Percentiles rank a stretch among this genome's conserved stretches.
Evolutionary conservation across 768 basidiomycete genomes (phyloP).

Genomic region (Naganishia kalamii): DNA sequence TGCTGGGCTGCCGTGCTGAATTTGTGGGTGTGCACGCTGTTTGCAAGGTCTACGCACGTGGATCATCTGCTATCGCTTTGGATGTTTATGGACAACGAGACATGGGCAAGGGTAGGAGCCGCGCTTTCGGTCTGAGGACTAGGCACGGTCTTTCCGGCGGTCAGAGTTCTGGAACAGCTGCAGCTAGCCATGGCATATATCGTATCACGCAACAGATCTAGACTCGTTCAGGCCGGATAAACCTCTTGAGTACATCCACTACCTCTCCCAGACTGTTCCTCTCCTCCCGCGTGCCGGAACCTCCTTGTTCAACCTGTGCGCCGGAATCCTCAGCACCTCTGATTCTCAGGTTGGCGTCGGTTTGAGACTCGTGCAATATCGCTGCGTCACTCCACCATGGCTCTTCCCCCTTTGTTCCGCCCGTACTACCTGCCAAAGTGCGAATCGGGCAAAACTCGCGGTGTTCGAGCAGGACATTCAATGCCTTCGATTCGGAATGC

Average conservation of each 20-base stretch:
- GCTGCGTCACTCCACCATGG: conserved; percentile 4
- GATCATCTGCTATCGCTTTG: too few relatives aligned
- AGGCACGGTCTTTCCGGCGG: too few relatives aligned
- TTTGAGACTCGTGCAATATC: not conserved
- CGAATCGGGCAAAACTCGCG: conserved; percentile 14
- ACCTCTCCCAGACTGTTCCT: not conserved
- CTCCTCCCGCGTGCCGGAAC: not conserved
- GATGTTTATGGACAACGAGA: too few relatives aligned
- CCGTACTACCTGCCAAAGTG: not conserved
- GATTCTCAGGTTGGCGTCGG: not conserved
- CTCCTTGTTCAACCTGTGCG: not conserved
- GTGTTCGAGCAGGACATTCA: conserved; percentile 1
- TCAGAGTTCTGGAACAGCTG: too few relatives aligned
- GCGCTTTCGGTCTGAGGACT: too few relatives aligned
- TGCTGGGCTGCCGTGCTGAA: too few relatives aligned
- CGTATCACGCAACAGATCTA: too few relatives aligned
- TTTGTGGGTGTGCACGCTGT: too few relatives aligned
- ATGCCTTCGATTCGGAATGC: not conserved
- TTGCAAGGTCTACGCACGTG: too few relatives aligned
- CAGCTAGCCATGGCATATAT: not conserved
- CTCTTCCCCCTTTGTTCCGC: not conserved
- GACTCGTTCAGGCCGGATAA: not conserved
- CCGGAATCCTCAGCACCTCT: not conserved
- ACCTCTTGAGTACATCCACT: not conserved
- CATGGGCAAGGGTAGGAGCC: too few relatives aligned